Conservation (phyloP, 306 rosid genomes). For the Rosa multiflora region DNA sequence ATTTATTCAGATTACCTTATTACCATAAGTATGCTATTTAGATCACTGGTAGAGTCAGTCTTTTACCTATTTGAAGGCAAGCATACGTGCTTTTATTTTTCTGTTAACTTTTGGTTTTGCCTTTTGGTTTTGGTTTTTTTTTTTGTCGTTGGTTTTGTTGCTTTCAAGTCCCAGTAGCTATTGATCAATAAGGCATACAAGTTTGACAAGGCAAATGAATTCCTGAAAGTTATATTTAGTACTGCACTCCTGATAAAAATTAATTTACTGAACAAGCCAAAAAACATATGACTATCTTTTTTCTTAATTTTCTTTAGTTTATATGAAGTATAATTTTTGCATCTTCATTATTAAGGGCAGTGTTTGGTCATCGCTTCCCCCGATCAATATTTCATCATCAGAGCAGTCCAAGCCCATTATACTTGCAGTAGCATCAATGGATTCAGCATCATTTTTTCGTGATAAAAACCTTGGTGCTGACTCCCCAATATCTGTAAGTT, state of each 20-base stretch:
- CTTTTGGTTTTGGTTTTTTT: neutral
- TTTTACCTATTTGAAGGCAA: too few relatives aligned
- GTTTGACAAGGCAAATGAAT: neutral
- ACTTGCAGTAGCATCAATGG: conserved; percentile 79
- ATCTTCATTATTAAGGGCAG: conserved; percentile 70
- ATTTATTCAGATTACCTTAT: neutral
- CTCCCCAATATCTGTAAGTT: conserved; percentile 84
- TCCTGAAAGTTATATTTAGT: neutral
- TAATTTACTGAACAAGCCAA: neutral
- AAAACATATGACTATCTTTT: neutral
- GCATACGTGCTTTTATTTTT: too few relatives aligned
- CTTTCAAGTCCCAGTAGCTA: neutral
- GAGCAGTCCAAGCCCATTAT: conserved; percentile 64
- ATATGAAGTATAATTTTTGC: conserved; percentile 26
- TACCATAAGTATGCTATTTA: too few relatives aligned
- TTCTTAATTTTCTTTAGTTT: neutral
- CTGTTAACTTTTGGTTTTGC: neutral
- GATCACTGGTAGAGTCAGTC: too few relatives aligned
- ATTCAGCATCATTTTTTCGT: conserved; percentile 92
- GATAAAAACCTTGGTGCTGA: conserved; percentile 88
- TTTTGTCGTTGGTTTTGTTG: neutral
- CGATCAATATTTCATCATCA: conserved; percentile 57
- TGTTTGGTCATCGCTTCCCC: conserved; percentile 97
- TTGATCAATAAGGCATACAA: neutral
- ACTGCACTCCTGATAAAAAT: neutral